phyloP scores from a whole-genome alignment of 176 grass and related monocot genomes.

The Paspalum notatum region DNA sequence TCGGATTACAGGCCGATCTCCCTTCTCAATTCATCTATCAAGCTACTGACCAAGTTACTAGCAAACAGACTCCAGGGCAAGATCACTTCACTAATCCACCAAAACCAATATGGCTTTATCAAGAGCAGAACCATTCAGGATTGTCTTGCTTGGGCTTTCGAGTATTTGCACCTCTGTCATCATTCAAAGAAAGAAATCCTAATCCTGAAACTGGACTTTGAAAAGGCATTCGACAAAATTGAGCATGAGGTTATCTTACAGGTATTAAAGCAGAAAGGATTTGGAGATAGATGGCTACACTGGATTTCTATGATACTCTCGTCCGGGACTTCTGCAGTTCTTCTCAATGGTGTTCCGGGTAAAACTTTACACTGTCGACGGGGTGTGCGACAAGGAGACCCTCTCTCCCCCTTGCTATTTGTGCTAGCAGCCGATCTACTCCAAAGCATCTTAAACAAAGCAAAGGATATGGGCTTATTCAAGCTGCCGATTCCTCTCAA shows the following conservation, averaged over 20 bases:
- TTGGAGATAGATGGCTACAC: not conserved
- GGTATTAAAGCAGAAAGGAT: not conserved
- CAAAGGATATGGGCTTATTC: no score
- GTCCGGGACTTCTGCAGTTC: not conserved
- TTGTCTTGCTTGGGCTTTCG: no score
- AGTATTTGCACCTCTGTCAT: no score
- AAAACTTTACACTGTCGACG: not conserved
- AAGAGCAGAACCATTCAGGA: not conserved
- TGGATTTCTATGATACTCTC: accelerated
- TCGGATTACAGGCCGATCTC: not conserved
- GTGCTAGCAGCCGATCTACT: not conserved
- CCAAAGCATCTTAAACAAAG: no score
- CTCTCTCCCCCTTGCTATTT: not conserved
- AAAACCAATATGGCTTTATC: not conserved
- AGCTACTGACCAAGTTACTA: not conserved
- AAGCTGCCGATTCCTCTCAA: no score
- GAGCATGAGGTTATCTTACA: accelerated
- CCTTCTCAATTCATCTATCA: accelerated
- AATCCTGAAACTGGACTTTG: not conserved
- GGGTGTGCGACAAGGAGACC: not conserved
- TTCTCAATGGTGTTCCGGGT: not conserved
- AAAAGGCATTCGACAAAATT: not conserved
- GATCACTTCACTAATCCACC: not conserved
- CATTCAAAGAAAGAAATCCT: not conserved
- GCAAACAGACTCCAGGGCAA: not conserved